Conservation (phyloP, 805 yeast genomes). For the Wickerhamiella siamensis region DNA sequence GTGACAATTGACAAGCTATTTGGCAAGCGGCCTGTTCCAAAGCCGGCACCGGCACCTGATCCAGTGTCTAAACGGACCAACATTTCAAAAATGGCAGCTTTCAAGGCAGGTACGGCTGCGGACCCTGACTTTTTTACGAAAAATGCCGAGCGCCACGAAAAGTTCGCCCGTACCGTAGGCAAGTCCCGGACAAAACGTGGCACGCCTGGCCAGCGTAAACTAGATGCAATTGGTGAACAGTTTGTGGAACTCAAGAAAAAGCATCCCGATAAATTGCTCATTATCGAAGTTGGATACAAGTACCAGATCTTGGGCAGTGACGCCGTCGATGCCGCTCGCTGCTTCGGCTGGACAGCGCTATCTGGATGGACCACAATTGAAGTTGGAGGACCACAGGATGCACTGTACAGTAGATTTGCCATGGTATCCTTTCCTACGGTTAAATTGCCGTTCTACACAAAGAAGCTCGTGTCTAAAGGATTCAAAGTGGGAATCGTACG, state of each 20-base stretch:
- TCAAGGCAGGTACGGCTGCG: neutral
- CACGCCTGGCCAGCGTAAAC: neutral
- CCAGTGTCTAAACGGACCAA: neutral
- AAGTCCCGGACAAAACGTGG: neutral
- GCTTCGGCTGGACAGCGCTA: slow-evolving; percentile 41
- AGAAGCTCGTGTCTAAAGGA: slow-evolving; percentile 56
- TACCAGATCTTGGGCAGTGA: slow-evolving; percentile 78
- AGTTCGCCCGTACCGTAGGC: neutral
- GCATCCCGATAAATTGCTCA: slow-evolving; percentile 54
- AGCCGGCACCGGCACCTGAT: neutral
- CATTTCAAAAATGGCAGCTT: neutral
- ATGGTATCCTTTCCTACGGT: slow-evolving; percentile 76
- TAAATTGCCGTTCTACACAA: slow-evolving; percentile 60
- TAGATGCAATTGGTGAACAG: slow-evolving; percentile 41
- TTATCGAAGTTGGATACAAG: slow-evolving; percentile 85
- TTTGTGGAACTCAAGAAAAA: slow-evolving; percentile 46
- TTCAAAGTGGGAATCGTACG: slow-evolving; percentile 75
- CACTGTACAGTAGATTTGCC: slow-evolving; percentile 46
- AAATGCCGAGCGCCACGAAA: slow-evolving; percentile 1
- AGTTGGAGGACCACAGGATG: slow-evolving; percentile 36
- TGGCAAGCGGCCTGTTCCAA: neutral
- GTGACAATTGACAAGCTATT: neutral
- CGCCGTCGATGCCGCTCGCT: slow-evolving; percentile 53
- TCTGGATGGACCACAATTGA: slow-evolving; percentile 51
- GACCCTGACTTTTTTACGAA: neutral